These are phyloP conservation scores for Mycena sanguinolenta DNA, from an alignment of 768 basidiomycete species.

Conservation along the genomic window DNA sequence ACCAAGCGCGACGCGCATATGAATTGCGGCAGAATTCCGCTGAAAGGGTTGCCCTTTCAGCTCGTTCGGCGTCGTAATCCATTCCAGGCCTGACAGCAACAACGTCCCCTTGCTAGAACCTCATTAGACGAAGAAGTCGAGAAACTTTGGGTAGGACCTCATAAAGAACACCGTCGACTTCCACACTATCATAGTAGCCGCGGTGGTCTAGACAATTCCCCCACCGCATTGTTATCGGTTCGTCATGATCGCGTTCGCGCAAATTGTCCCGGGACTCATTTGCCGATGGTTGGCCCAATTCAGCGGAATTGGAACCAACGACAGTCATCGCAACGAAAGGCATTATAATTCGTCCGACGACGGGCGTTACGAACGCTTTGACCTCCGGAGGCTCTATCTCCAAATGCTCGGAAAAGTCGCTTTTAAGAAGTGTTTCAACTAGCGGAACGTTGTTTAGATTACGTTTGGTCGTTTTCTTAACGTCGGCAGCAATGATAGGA, in stretches of 20 bases:
- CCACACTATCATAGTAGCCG: constrained; percentile 11
- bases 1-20: constrained; percentile 29
- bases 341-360: constrained; percentile 16
- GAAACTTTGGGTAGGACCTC: constrained; percentile 6
- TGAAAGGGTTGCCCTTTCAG: neutral
- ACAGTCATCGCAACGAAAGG: constrained; percentile 3
- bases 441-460: constrained; percentile 1
- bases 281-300: neutral
- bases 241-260: neutral
- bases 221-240: neutral
- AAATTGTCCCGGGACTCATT: neutral
- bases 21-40: constrained; percentile 15
- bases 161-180: constrained; percentile 16
- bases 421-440: neutral
- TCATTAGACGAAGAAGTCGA: neutral
- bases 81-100: constrained; percentile 21
- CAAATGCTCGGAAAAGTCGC: neutral
- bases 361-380: constrained; percentile 17
- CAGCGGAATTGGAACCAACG: neutral
- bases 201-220: neutral
- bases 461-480: neutral
- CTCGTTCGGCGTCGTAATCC: constrained; percentile 15
- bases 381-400: neutral
- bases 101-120: constrained; percentile 14
- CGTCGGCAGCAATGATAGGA: neutral